Evolutionary conservation across 2,329 filamentous ascomycete genomes (phyloP).

Genomic region (Penicillium occitanis): DNA sequence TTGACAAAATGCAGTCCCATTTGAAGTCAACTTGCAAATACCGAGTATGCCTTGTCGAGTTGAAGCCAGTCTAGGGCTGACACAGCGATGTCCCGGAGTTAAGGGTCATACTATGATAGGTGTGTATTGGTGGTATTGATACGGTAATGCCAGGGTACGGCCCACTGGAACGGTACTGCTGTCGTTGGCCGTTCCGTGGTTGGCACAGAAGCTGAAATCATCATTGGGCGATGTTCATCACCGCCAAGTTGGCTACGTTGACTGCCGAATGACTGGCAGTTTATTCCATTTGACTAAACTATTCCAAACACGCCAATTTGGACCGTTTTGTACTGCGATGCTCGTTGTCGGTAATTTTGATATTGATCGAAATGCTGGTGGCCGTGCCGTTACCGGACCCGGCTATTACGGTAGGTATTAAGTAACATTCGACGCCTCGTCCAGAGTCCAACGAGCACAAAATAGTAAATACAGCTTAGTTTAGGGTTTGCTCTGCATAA

Average conservation of each 20-base stretch:
- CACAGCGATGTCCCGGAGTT: conserved; percentile 10
- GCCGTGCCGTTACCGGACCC: neutral
- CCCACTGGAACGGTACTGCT: conserved; percentile 1
- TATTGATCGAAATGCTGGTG: neutral
- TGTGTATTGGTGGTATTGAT: conserved; percentile 2
- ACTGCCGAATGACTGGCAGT: neutral
- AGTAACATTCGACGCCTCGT: neutral
- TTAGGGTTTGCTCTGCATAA: neutral
- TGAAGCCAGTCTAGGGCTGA: neutral
- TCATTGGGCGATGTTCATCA: neutral
- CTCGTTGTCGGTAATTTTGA: conserved; percentile 2
- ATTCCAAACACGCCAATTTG: neutral
- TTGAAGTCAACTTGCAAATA: neutral
- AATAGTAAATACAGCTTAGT: neutral
- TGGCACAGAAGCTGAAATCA: neutral
- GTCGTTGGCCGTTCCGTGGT: conserved; percentile 7
- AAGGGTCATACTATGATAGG: neutral
- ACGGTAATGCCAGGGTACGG: conserved; percentile 2
- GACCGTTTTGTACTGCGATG: neutral
- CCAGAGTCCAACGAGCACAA: neutral
- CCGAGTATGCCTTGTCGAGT: neutral
- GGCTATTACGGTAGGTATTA: conserved; percentile 1
- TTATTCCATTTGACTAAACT: neutral
- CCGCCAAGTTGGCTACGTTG: neutral
- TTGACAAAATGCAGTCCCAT: neutral